Evolutionary conservation across 2,329 filamentous ascomycete genomes (phyloP).

Genomic region (Diaporthe aspalathi): DNA sequence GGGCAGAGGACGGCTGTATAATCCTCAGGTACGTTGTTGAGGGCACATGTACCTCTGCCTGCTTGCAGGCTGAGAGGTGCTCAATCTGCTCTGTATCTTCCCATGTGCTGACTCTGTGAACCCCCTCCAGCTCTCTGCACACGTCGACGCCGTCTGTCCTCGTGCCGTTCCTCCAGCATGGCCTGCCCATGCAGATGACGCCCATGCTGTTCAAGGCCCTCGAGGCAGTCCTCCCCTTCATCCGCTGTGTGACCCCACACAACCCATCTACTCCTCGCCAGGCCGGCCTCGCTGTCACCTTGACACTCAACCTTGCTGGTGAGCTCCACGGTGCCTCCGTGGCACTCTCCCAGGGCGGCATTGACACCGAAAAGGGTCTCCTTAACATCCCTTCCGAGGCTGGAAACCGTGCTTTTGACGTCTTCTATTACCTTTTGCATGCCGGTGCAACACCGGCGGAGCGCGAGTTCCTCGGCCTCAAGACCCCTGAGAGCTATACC

Average conservation of each 20-base stretch:
- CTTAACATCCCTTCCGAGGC: constrained; percentile 81
- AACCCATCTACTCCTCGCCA: constrained; percentile 89
- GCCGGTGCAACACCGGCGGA: constrained; percentile 91
- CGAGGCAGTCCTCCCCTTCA: constrained; percentile 84
- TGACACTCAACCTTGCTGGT: constrained; percentile 85
- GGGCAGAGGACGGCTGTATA: constrained; percentile 95
- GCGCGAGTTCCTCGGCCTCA: constrained; percentile 86
- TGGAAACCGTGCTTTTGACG: constrained; percentile 93
- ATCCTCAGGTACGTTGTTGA: constrained; percentile 83
- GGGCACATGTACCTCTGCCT: constrained; percentile 38
- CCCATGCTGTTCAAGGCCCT: constrained; percentile 81
- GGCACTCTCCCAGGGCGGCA: constrained; percentile 85
- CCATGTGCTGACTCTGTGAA: constrained; percentile 39
- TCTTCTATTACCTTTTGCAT: constrained; percentile 96
- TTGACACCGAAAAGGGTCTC: constrained; percentile 85
- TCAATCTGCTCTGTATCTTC: not conserved
- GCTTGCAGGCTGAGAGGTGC: not conserved
- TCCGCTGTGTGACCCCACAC: constrained; percentile 86
- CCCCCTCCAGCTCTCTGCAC: constrained; percentile 78
- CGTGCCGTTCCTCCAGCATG: constrained; percentile 77
- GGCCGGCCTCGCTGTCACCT: constrained; percentile 81
- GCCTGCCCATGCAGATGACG: constrained; percentile 84
- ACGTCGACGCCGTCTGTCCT: constrained; percentile 88
- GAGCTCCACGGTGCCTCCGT: constrained; percentile 80
- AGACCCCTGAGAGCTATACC: constrained; percentile 79